Base-by-base conservation (phyloP, 2,329 filamentous ascomycete genomes). In the Scedosporium aurantiacum region DNA sequence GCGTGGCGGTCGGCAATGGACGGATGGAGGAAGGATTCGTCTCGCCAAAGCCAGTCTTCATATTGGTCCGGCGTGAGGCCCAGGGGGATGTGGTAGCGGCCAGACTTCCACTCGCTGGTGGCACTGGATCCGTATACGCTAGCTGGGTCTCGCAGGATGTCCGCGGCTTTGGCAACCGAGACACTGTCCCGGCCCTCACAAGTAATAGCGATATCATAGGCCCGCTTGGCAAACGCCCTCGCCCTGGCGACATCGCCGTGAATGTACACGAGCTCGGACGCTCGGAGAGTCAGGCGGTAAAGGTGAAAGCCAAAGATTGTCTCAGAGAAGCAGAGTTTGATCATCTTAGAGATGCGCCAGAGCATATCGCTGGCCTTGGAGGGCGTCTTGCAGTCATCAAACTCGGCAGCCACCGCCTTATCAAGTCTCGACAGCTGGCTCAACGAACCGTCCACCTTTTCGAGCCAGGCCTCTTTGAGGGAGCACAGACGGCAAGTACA, bases 401-500 rank as follows among this genome's bases (percentile, higher is more conserved):
- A 37, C 32, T 37, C 32, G 32, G 12, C 12, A 18, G 4, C 18
- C 4, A 23, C 12, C 7, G 21, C n/a, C 12, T 54, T 27, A 10
- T 23, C 18, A 27, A 14, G 23, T 14, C 6, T 23, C 18, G 18
- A 18, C 12, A 54, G 18, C 18, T 23, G 23, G 18, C 23, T 54
- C 12, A 54, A 54, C 18, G 12, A 5, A 5, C 21, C 12, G 12
- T 54, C 50, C 18, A 23, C 27, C 12, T 14, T 27, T 12, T 23
- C 50, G 18, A 14, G 18, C 10, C 14, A 2, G 4, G 7, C 7
- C 18, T 54, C 6, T 2, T 57, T 57, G 12, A 60, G 45, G 16
- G 57, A 50, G 57, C 61, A 62, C 7, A 23, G 7, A 4, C 5
- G 2, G 47, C 61, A 62, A 28, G 14, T 50, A 28, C 58, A 63